A percentile compares a stretch with the other conserved stretches of the same genome.
These are phyloP conservation scores for Arachnomyces sp. DNA, from an alignment of 2,329 filamentous ascomycete genomes.

Conservation along the genomic window DNA sequence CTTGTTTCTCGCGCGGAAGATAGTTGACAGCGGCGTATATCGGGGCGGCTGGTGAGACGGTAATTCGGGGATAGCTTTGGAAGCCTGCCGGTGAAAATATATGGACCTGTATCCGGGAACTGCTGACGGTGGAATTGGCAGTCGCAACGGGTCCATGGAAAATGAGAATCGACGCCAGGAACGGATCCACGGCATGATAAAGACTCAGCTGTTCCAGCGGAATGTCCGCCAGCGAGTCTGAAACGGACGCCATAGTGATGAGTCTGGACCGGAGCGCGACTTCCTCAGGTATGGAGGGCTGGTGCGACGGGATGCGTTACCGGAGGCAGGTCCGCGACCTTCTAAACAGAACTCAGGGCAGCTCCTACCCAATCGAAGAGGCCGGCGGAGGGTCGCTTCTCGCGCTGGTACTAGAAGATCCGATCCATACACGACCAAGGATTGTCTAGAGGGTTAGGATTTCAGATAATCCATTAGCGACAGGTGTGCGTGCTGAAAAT, in stretches of 20 bases:
- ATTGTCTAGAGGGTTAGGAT: no score
- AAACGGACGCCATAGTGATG: conserved; percentile 70
- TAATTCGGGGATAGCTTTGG: conserved; percentile 82
- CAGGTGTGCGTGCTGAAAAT: no score
- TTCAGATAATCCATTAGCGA: no score
- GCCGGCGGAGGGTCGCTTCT: no score
- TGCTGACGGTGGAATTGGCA: conserved; percentile 76
- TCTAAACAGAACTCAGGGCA: no score
- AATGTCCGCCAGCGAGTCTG: conserved; percentile 65
- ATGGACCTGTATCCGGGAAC: conserved; percentile 90
- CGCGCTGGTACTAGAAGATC: no score
- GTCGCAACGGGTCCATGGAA: conserved; percentile 91
- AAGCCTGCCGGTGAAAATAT: conserved; percentile 84
- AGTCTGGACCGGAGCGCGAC: conserved; percentile 9
- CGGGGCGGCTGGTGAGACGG: conserved; percentile 84
- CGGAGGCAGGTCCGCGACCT: no score
- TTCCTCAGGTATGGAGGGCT: no score
- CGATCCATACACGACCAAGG: no score
- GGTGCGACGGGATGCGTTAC: no score
- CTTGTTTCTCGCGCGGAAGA: conserved; percentile 87
- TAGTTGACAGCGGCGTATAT: conserved; percentile 86
- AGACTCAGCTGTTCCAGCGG: conserved; percentile 75
- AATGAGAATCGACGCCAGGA: conserved; percentile 70
- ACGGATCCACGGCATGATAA: conserved; percentile 81
- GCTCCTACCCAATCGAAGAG: no score